phyloP scores from a whole-genome alignment of 768 basidiomycete genomes.

The Auricularia auricula-judae region DNA sequence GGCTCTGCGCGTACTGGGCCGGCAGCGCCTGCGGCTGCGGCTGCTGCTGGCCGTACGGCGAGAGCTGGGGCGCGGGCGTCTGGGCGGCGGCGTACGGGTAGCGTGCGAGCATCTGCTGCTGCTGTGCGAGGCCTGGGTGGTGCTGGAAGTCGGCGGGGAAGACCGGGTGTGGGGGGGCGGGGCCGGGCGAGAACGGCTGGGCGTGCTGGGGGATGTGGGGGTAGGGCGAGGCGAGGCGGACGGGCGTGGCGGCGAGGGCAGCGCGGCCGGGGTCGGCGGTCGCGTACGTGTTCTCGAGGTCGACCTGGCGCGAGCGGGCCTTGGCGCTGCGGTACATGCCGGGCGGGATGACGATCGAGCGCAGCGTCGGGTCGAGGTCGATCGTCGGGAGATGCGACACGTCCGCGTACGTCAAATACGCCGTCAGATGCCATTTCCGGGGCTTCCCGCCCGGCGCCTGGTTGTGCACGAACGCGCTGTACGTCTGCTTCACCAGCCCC shows the following conservation, averaged over 20 bases:
- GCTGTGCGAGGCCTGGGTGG: neutral
- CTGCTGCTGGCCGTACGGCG: neutral
- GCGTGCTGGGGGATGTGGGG: neutral
- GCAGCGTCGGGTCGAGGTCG: constrained; percentile 32
- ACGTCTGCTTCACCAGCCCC: constrained; percentile 61
- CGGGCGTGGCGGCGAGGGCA: neutral
- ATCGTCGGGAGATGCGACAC: constrained; percentile 36
- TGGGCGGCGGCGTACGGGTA: neutral
- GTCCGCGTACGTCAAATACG: constrained; percentile 42
- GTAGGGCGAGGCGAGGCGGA: constrained; percentile 13
- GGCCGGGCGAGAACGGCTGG: neutral
- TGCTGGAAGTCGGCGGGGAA: neutral
- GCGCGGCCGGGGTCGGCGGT: neutral
- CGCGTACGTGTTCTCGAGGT: constrained; percentile 8
- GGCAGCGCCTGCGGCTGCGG: neutral
- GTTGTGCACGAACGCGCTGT: constrained; percentile 47
- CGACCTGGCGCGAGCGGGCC: constrained; percentile 27
- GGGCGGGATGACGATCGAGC: constrained; percentile 33
- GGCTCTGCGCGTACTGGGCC: constrained; percentile 10
- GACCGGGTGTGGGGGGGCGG: neutral
- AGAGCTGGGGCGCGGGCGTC: neutral
- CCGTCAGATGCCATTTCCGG: constrained; percentile 58
- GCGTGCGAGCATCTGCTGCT: neutral
- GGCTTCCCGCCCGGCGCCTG: constrained; percentile 33
- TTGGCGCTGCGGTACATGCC: constrained; percentile 38